These are phyloP conservation scores for Verticillium albo-atrum DNA, from an alignment of 2,329 filamentous ascomycete genomes.

Conservation along the genomic window DNA sequence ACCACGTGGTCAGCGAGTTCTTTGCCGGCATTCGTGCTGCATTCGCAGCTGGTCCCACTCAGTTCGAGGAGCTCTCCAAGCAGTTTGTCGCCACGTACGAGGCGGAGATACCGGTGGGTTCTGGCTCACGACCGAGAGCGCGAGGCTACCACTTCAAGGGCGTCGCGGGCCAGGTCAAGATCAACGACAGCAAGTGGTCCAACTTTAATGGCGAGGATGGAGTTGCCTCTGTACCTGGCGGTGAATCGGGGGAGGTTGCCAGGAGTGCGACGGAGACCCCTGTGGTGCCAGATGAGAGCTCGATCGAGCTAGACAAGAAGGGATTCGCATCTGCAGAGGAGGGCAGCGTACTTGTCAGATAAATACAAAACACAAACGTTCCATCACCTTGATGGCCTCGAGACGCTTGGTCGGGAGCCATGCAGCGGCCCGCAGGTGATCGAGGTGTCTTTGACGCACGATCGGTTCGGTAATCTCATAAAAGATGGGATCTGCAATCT, in stretches of 20 bases:
- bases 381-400: neutral
- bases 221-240: slow-evolving; percentile 1
- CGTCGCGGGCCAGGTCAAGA: slow-evolving; percentile 59
- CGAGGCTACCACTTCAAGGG: slow-evolving; percentile 81
- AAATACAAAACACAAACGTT: neutral
- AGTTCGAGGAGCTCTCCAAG: slow-evolving; percentile 40
- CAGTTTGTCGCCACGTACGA: slow-evolving; percentile 68
- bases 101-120: slow-evolving; percentile 64
- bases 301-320: slow-evolving; percentile 47
- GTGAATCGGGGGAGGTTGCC: slow-evolving; percentile 26
- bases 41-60: slow-evolving; percentile 27
- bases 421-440: neutral
- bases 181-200: slow-evolving; percentile 65
- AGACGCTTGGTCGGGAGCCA: neutral
- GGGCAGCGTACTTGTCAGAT: neutral
- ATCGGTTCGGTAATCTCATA: neutral
- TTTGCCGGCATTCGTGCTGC: slow-evolving; percentile 62
- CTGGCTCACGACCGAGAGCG: slow-evolving; percentile 72
- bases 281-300: slow-evolving; percentile 40
- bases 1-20: slow-evolving; percentile 66
- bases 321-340: slow-evolving; percentile 42
- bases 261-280: slow-evolving; percentile 45
- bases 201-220: slow-evolving; percentile 32
- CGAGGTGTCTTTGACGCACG: neutral
- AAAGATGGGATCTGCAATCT: neutral